These are phyloP conservation scores for Austropuccinia psidii DNA, from an alignment of 1,284 basidiomycete genomes.

Conservation along the genomic window DNA sequence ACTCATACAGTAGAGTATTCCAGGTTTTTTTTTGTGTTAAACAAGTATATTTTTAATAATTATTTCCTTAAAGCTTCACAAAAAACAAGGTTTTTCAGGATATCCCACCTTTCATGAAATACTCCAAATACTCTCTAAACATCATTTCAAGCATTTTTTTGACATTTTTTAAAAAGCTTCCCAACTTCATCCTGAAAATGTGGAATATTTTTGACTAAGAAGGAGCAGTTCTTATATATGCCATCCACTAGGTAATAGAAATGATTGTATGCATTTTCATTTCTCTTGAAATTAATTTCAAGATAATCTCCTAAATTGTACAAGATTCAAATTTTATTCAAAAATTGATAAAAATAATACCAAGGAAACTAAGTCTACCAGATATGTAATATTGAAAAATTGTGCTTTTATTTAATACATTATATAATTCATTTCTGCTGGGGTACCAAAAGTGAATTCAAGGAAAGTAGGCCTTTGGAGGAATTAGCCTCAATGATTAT, in stretches of 20 bases:
- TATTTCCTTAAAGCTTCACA: not conserved
- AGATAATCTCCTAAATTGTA: no score
- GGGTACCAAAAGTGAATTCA: not conserved
- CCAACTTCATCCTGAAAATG: not conserved
- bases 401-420: not conserved
- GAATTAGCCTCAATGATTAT: conserved; percentile 5
- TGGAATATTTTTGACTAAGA: not conserved
- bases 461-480: not conserved
- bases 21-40: no score
- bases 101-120: not conserved
- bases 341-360: no score
- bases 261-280: not conserved
- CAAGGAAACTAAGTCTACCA: no score
- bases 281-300: no score
- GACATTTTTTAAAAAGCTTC: not conserved
- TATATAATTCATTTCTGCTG: conserved; percentile 10
- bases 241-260: not conserved
- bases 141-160: conserved; percentile 2
- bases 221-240: not conserved
- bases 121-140: conserved; percentile 7
- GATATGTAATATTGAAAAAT: not conserved
- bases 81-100: not conserved
- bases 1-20: no score
- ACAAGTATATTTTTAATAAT: not conserved
- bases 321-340: no score